A percentile compares a stretch with the other conserved stretches of the same genome.
These are phyloP conservation scores for Blastomyces gilchristii DNA, from an alignment of 2,329 filamentous ascomycete species.

Conservation along the genomic window DNA sequence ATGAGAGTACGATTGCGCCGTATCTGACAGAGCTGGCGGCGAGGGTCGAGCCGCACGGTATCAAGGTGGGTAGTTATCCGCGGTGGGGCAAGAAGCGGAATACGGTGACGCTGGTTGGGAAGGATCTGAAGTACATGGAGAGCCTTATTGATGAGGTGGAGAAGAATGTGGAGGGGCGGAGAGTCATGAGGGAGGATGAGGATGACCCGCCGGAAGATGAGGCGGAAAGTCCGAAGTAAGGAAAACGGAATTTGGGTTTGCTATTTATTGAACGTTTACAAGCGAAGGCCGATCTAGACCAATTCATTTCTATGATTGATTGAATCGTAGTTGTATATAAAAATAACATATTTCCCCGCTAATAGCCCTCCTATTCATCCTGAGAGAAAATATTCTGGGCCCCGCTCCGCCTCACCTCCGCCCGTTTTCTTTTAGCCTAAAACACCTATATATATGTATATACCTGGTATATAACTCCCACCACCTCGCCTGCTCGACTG, in stretches of 20 bases:
- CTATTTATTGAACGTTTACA: neutral
- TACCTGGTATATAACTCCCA: neutral
- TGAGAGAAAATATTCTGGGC: neutral
- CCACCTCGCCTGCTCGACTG: neutral
- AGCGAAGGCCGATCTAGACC: neutral
- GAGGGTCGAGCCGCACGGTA: conserved; percentile 60
- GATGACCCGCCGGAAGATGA: conserved; percentile 41
- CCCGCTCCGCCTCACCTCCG: neutral
- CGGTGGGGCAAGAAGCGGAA: conserved; percentile 81
- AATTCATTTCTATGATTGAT: neutral
- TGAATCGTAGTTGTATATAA: neutral
- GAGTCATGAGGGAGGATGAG: conserved; percentile 62
- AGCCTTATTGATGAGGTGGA: conserved; percentile 68
- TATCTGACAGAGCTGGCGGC: conserved; percentile 72
- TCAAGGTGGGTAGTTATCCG: conserved; percentile 95
- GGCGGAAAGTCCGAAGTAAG: neutral
- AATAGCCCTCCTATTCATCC: neutral
- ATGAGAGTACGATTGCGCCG: conserved; percentile 73
- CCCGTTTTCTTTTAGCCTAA: neutral
- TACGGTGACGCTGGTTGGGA: conserved; percentile 77
- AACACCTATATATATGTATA: neutral
- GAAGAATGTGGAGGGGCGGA: conserved; percentile 60
- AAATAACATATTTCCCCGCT: neutral
- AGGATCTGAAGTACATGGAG: conserved; percentile 67
- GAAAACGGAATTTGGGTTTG: neutral